Evolutionary conservation across 306 rosid genomes (phyloP), one percentile per base, ranked within the genome.

Genomic region (Trichosanthes cucumerina): DNA sequence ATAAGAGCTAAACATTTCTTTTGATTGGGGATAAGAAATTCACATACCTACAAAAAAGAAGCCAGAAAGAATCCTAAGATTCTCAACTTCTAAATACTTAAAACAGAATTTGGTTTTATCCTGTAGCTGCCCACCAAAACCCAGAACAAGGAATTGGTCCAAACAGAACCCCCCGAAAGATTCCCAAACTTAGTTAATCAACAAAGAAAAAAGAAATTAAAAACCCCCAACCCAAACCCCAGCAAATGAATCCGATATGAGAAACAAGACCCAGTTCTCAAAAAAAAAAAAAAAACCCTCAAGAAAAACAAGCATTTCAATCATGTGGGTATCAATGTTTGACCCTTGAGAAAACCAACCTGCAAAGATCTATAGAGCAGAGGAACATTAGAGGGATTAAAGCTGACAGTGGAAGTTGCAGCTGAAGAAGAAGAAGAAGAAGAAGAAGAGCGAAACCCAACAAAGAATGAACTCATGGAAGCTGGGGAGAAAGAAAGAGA

Each of bases 41-140:
- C 49, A 71, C 78, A 68, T 75, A 83, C 50, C 78, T 53, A 53
- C 16, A 68, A 76, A 81, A 84, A 82, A 77, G 76, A 76, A 81
- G 41, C 83, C 58, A 80, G 79, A 90, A 83, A 84, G 93, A 90
- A 94, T 89, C 90, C 81, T 84, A 62, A 83, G 88, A 86, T 88
- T 84, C 90, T 36, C 82, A 86, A 87, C 85, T 94, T 92, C 90
- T 70, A 80, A 80, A 84, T 85, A 85, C 86, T 60, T 76, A 85
- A 85, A 73, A 85, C 90, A 79, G 80, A 80, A 79, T 60, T 84
- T 76, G 85, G 82, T 82, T 81, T 91, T 87, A 86, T 87, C 86
- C 85, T 87, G 85, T 77, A 82, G 83, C 88, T 84, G 88, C 91
- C 83, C 86, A 89, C 85, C 91, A 81, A 82, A 85, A 79, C 85